Conservation (phyloP, 2,329 filamentous ascomycete species). For the Thelonectria rubi region DNA sequence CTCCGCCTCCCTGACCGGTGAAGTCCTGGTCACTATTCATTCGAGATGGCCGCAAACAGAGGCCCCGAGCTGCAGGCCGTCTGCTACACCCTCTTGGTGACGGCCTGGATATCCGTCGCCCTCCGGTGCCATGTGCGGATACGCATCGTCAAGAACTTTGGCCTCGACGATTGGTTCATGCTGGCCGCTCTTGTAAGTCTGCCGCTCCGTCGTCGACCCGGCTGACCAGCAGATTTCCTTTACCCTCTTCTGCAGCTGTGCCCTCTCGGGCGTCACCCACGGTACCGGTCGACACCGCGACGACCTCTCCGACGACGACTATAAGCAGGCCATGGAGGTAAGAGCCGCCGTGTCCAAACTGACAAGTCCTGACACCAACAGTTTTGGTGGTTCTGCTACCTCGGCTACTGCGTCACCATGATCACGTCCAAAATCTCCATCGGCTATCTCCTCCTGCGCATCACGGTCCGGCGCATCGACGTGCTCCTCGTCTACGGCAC, state of each 20-base stretch:
- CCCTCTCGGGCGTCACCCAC: slow-evolving; percentile 49
- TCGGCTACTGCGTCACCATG: slow-evolving; percentile 50
- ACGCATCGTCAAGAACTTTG: slow-evolving; percentile 2
- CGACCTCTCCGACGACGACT: slow-evolving; percentile 43
- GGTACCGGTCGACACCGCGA: slow-evolving; percentile 52
- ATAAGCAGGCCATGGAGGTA: slow-evolving; percentile 49
- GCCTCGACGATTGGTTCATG: slow-evolving; percentile 40
- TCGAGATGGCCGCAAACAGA: slow-evolving; percentile 43
- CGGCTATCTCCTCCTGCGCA: slow-evolving; percentile 53
- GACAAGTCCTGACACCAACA: slow-evolving; percentile 13
- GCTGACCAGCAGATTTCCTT: slow-evolving; percentile 45
- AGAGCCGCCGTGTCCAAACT: neutral
- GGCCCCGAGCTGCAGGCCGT: slow-evolving; percentile 48
- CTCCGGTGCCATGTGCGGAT: slow-evolving; percentile 31
- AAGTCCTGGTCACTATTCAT: neutral
- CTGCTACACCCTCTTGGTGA: slow-evolving; percentile 42
- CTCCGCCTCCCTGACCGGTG: neutral
- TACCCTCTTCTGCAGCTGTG: slow-evolving; percentile 46
- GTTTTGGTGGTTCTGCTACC: slow-evolving; percentile 52
- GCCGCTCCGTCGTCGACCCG: too few relatives aligned
- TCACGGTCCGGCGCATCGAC: slow-evolving; percentile 48
- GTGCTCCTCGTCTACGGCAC: slow-evolving; percentile 49
- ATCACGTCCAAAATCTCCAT: slow-evolving; percentile 54
- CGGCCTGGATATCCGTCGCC: slow-evolving; percentile 41
- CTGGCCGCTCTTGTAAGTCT: slow-evolving; percentile 44